Evolutionary conservation across 768 basidiomycete genomes (phyloP).

Genomic region (Phanerochaete sordida): DNA sequence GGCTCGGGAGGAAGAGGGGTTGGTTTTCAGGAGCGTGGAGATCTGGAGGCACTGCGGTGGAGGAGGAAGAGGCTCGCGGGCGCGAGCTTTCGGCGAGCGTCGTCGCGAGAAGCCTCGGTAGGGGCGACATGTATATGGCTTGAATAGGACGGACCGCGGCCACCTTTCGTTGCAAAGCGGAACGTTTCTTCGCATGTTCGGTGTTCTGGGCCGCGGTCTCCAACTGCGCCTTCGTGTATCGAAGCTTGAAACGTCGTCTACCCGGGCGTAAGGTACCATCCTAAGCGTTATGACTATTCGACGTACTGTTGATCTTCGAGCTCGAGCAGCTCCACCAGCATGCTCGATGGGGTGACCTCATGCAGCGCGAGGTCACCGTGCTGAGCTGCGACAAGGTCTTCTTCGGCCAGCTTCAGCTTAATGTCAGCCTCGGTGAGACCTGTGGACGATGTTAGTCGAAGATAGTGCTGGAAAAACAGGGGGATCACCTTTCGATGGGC

Average conservation of each 20-base stretch:
- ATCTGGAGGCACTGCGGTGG: background rate
- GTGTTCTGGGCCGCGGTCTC: background rate
- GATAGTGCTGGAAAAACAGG: background rate
- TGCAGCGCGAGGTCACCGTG: background rate
- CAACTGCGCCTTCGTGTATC: background rate
- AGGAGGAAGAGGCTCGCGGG: too few species aligned
- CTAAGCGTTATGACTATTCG: background rate
- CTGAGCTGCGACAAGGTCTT: constrained; percentile 5
- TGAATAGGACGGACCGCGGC: background rate
- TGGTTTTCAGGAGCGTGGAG: background rate
- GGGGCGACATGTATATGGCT: background rate
- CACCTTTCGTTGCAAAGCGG: background rate
- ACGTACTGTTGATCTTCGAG: background rate
- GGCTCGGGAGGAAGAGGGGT: constrained; percentile 6
- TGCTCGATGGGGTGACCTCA: background rate
- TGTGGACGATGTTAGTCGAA: background rate
- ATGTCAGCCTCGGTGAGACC: constrained; percentile 14
- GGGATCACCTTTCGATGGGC: background rate
- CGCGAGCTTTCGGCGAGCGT: background rate
- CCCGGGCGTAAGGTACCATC: too few species aligned
- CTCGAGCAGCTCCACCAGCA: background rate
- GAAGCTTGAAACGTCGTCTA: background rate
- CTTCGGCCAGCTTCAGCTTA: constrained; percentile 20
- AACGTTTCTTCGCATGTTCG: background rate
- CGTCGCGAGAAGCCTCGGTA: background rate